These are phyloP conservation scores for Aspergillus mulundensis DNA, from an alignment of 495 filamentous ascomycete genomes.

Conservation along the genomic window DNA sequence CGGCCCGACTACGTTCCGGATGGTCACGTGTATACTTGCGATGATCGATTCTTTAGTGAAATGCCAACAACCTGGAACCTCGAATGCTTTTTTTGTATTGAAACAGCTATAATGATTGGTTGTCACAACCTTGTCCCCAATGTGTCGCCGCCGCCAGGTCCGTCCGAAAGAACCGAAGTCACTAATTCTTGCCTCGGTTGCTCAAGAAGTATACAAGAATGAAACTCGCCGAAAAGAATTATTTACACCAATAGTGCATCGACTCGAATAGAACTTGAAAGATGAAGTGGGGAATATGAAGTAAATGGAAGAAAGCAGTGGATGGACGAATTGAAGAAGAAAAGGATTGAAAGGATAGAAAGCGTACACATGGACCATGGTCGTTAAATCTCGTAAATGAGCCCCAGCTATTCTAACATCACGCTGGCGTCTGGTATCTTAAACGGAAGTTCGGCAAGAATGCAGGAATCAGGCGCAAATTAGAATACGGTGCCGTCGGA, in stretches of 20 bases:
- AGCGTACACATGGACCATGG: conserved; percentile 20
- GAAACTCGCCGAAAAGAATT: neutral
- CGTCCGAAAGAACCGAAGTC: neutral
- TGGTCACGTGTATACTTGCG: conserved; percentile 1
- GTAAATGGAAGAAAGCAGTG: neutral
- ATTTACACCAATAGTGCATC: conserved; percentile 1
- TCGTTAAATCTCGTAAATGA: conserved; percentile 40
- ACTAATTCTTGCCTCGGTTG: conserved; percentile 2
- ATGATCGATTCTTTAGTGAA: neutral
- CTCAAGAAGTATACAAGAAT: conserved; percentile 1
- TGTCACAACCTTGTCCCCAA: neutral
- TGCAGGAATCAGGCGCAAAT: conserved; percentile 17
- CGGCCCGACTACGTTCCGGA: conserved; percentile 9
- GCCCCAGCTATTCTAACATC: conserved; percentile 20
- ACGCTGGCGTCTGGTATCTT: conserved; percentile 32
- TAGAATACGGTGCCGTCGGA: conserved; percentile 96
- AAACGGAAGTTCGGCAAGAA: conserved; percentile 19
- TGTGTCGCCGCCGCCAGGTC: neutral
- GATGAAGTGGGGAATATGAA: conserved; percentile 1
- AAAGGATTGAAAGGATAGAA: conserved; percentile 13
- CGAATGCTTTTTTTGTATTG: neutral
- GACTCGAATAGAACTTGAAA: neutral
- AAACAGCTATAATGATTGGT: neutral
- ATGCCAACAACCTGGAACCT: neutral
- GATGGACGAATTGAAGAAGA: conserved; percentile 6